Conservation (phyloP, 2,329 filamentous ascomycete genomes). For the Pyricularia pennisetigena region DNA sequence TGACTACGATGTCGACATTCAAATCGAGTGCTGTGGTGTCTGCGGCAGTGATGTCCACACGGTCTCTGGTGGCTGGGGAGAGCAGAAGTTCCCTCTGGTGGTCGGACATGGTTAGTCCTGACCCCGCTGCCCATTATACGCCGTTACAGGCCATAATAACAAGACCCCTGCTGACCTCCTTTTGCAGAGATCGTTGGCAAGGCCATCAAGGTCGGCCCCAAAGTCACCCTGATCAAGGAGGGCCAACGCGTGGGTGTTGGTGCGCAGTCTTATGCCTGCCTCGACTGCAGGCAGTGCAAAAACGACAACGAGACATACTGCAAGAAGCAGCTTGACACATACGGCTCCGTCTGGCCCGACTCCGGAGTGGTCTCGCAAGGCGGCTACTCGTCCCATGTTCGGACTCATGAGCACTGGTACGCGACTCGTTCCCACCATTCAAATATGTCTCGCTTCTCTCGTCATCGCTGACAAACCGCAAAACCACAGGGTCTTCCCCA, state of each 20-base stretch:
- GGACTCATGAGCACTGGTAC: constrained; percentile 61
- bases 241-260: constrained; percentile 61
- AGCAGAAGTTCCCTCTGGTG: constrained; percentile 50
- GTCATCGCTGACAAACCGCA: not conserved
- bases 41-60: constrained; percentile 67
- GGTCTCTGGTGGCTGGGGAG: constrained; percentile 59
- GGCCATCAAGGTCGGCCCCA: constrained; percentile 56
- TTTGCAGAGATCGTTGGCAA: constrained; percentile 55
- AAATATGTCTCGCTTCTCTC: not conserved
- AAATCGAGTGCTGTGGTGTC: constrained; percentile 72
- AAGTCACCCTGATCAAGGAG: constrained; percentile 48
- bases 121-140: not conserved
- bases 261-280: constrained; percentile 55
- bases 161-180: not conserved
- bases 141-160: not conserved
- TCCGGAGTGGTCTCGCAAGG: constrained; percentile 47
- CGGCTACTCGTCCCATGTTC: constrained; percentile 31
- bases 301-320: constrained; percentile 62
- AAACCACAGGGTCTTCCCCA: constrained; percentile 49
- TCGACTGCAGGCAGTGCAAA: constrained; percentile 55
- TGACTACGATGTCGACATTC: constrained; percentile 79
- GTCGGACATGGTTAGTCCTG: constrained; percentile 51
- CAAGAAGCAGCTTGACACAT: constrained; percentile 49
- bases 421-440: constrained; percentile 9
- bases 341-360: constrained; percentile 41